These are phyloP conservation scores for Podospora pseudoanserina DNA, from an alignment of 495 filamentous ascomycete species.

Conservation along the genomic window DNA sequence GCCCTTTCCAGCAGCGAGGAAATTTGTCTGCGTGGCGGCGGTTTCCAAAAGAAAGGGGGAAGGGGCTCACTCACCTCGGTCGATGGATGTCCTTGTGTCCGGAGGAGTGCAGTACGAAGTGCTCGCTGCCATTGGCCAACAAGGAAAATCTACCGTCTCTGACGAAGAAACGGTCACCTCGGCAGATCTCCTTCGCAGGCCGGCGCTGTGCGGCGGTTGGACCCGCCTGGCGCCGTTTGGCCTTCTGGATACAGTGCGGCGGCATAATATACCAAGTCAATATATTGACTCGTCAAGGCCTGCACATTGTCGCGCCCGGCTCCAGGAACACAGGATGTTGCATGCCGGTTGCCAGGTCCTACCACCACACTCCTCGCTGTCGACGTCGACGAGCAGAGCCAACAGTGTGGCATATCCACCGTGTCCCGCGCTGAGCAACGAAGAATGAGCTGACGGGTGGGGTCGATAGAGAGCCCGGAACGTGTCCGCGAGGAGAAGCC, in stretches of 20 bases:
- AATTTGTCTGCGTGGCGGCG: neutral
- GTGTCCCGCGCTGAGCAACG: conserved; percentile 7
- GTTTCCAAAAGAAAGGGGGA: neutral
- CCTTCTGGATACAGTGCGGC: conserved; percentile 9
- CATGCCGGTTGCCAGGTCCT: conserved; percentile 11
- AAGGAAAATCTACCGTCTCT: neutral
- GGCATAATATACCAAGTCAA: conserved; percentile 13
- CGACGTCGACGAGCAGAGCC: neutral
- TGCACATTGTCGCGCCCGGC: conserved; percentile 8
- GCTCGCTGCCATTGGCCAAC: neutral
- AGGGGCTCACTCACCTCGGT: neutral
- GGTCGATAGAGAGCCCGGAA: neutral
- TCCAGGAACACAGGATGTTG: conserved; percentile 12
- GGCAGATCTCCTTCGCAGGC: conserved; percentile 18
- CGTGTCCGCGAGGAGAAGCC: neutral
- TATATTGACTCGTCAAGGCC: conserved; percentile 16
- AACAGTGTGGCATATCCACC: conserved; percentile 9
- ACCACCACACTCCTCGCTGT: conserved; percentile 6
- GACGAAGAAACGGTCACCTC: neutral
- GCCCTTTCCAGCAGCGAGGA: conserved; percentile 16
- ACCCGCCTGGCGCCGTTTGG: conserved; percentile 18
- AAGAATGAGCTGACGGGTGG: conserved; percentile 15
- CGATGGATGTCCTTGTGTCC: neutral
- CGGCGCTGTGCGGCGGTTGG: conserved; percentile 15
- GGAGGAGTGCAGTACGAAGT: neutral